A percentile compares a stretch with the other conserved stretches of the same genome.
These are phyloP conservation scores for Breynia disticha DNA, from an alignment of 441 rosid species.

Conservation along the genomic window DNA sequence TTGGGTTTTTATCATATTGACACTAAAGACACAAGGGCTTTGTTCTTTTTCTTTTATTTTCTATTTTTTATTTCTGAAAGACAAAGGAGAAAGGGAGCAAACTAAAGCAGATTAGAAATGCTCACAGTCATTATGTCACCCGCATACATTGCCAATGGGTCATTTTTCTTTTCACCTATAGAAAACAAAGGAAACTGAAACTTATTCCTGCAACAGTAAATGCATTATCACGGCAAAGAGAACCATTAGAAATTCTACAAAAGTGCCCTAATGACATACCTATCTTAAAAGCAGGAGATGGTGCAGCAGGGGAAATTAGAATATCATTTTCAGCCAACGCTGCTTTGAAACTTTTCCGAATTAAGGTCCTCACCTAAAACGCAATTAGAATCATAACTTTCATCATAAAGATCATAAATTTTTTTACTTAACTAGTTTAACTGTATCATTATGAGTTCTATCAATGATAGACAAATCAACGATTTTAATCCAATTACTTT, in stretches of 20 bases:
- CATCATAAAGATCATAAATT: slow-evolving; percentile 13
- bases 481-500: too few species aligned
- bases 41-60: background rate
- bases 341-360: slow-evolving; percentile 55
- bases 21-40: too few species aligned
- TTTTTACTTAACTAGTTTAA: background rate
- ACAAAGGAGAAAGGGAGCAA: background rate
- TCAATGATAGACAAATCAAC: too few species aligned
- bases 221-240: background rate
- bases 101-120: background rate
- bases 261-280: slow-evolving; percentile 30
- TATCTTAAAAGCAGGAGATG: slow-evolving; percentile 83
- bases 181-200: slow-evolving; percentile 5
- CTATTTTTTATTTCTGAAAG: background rate
- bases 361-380: slow-evolving; percentile 71
- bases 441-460: too few species aligned
- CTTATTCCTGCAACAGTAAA: background rate
- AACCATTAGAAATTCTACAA: background rate
- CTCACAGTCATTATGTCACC: slow-evolving; percentile 90
- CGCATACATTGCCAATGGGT: slow-evolving; percentile 92
- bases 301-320: slow-evolving; percentile 87
- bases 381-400: slow-evolving; percentile 21
- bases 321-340: slow-evolving; percentile 71
- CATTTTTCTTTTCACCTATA: slow-evolving; percentile 79
- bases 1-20: too few species aligned